A percentile compares a stretch with the other conserved stretches of the same genome.
Evolutionary conservation across 306 rosid species (phyloP).

Genomic region (Prinsepia uniflora): DNA sequence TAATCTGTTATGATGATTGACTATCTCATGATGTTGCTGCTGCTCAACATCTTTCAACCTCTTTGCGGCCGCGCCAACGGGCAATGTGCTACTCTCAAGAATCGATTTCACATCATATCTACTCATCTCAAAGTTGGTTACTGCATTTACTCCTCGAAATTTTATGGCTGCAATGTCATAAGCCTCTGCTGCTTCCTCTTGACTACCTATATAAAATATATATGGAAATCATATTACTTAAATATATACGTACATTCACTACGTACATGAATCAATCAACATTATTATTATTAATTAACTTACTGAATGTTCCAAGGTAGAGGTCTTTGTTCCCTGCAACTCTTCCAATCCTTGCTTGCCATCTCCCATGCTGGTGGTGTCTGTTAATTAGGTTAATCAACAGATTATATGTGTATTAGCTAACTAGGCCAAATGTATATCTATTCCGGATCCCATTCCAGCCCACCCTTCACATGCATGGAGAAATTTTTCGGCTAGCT

Average conservation of each 20-base stretch:
- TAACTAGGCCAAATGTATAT: no score
- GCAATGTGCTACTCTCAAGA: constrained; percentile 68
- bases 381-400: constrained; percentile 31
- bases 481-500: no score
- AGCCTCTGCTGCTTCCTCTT: constrained; percentile 97
- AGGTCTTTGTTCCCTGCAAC: constrained; percentile 97
- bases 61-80: constrained; percentile 78
- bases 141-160: constrained; percentile 84
- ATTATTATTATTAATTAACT: constrained; percentile 26
- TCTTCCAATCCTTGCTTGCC: constrained; percentile 96
- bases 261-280: no score
- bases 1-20: constrained; percentile 20
- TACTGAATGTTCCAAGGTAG: constrained; percentile 86
- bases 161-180: constrained; percentile 92
- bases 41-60: constrained; percentile 63
- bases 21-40: constrained; percentile 15
- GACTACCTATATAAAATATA: constrained; percentile 66
- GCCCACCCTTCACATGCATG: no score
- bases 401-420: neutral
- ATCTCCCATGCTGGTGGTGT: constrained; percentile 94
- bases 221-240: neutral
- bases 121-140: constrained; percentile 94
- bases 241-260: no score
- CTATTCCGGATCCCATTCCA: no score
- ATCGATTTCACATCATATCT: constrained; percentile 82